Conservation (phyloP, 2,329 filamentous ascomycete genomes). For the Colletotrichum destructivum region DNA sequence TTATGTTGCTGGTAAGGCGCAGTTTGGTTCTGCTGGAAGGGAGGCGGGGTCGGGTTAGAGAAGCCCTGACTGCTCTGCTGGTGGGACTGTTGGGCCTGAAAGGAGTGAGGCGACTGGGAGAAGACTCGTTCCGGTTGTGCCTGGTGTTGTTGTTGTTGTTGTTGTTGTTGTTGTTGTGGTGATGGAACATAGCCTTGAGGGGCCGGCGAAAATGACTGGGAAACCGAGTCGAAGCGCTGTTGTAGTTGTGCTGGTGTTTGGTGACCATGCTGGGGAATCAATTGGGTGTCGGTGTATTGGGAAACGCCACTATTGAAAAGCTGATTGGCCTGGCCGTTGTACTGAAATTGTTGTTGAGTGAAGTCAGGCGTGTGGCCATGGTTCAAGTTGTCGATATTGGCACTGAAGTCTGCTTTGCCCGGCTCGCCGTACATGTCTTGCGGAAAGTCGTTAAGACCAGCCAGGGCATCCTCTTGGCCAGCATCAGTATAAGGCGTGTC, state of each 20-base stretch:
- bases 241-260: slow-evolving; percentile 54
- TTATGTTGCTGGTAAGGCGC: slow-evolving; percentile 39
- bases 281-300: slow-evolving; percentile 52
- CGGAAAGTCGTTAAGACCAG: slow-evolving; percentile 55
- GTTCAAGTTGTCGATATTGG: slow-evolving; percentile 50
- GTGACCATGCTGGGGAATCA: slow-evolving; percentile 53
- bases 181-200: slow-evolving; percentile 49
- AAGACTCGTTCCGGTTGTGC: slow-evolving; percentile 38
- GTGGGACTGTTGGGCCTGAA: slow-evolving; percentile 30
- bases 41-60: slow-evolving; percentile 33
- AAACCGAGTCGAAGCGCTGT: slow-evolving; percentile 45
- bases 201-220: slow-evolving; percentile 36
- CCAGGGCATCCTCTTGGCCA: slow-evolving; percentile 55
- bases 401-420: slow-evolving; percentile 50
- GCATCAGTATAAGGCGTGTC: slow-evolving; percentile 49
- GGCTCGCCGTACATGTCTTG: slow-evolving; percentile 56
- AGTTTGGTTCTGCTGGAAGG: slow-evolving; percentile 34
- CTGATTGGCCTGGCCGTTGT: slow-evolving; percentile 51
- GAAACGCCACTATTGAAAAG: slow-evolving; percentile 51
- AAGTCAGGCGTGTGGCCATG: slow-evolving; percentile 53
- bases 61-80: slow-evolving; percentile 37
- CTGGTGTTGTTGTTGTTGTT: slow-evolving; percentile 40
- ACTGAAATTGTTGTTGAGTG: slow-evolving; percentile 52
- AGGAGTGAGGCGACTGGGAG: slow-evolving; percentile 42
- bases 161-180: slow-evolving; percentile 43